Evolutionary conservation across 257 asterid species (phyloP).

Genomic region (Solanum paucissectum): DNA sequence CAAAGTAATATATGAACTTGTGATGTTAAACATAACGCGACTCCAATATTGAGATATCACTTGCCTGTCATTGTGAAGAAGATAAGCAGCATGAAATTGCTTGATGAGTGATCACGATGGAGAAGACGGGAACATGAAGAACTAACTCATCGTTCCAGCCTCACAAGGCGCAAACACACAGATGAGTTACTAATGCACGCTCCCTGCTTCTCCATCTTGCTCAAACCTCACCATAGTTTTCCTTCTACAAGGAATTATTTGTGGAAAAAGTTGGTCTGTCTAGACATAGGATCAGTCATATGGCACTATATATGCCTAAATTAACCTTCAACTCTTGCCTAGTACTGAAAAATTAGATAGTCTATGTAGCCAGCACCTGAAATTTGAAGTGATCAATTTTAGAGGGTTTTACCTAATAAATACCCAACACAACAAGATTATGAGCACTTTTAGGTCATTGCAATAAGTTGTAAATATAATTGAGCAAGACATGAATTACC

Average conservation of each 20-base stretch:
- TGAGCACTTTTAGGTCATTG: too few species aligned
- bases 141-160: neutral
- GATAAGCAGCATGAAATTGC: too few species aligned
- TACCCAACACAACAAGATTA: neutral
- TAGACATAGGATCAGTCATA: too few species aligned
- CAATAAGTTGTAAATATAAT: neutral
- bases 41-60: neutral
- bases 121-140: neutral
- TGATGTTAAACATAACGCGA: neutral
- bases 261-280: too few species aligned
- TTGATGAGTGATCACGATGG: too few species aligned
- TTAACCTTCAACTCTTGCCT: too few species aligned
- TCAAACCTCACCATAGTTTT: slow-evolving; percentile 37
- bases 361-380: too few species aligned
- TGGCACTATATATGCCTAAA: too few species aligned
- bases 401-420: neutral
- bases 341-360: too few species aligned
- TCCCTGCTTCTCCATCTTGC: slow-evolving; percentile 99
- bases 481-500: neutral
- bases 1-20: neutral
- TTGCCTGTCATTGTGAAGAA: neutral
- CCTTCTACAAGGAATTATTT: neutral
- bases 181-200: slow-evolving; percentile 63
- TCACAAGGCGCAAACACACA: neutral
- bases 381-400: too few species aligned